phyloP scores from a whole-genome alignment of 805 yeast genomes.

The Hanseniaspora lachancei region DNA sequence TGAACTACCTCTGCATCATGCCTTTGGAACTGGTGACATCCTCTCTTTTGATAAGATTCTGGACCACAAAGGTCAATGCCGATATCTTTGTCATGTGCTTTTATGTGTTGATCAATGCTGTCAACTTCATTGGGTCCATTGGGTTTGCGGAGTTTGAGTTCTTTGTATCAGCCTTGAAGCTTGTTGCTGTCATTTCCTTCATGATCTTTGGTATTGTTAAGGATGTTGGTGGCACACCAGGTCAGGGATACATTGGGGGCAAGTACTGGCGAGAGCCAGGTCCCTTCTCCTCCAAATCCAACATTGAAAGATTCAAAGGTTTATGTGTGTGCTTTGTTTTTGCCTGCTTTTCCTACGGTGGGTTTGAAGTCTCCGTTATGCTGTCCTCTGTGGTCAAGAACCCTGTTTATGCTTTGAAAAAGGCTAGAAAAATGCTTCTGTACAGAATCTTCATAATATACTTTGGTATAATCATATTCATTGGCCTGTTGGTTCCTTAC shows the following conservation, averaged over 20 bases:
- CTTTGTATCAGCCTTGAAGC: conserved; percentile 35
- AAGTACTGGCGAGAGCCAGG: conserved; percentile 37
- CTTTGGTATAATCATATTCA: conserved; percentile 42
- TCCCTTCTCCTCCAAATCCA: conserved; percentile 34
- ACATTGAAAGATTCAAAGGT: conserved; percentile 38
- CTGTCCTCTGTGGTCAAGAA: conserved; percentile 67
- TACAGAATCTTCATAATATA: conserved; percentile 70
- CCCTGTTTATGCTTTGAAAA: conserved; percentile 55
- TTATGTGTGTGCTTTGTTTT: conserved; percentile 60
- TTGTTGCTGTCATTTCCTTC: conserved; percentile 37
- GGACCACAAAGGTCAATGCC: conserved; percentile 40
- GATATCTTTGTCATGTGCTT: conserved; percentile 52
- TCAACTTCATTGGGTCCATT: conserved; percentile 41
- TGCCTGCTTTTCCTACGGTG: conserved; percentile 67
- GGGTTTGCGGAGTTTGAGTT: conserved; percentile 49
- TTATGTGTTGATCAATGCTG: conserved; percentile 34
- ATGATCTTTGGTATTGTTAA: conserved; percentile 36
- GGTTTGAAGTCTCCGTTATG: conserved; percentile 60
- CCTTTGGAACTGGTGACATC: conserved; percentile 52
- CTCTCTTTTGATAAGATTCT: conserved; percentile 42
- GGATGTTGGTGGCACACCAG: conserved; percentile 44
- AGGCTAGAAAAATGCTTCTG: conserved; percentile 68
- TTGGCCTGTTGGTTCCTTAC: conserved; percentile 59
- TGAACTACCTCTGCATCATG: conserved; percentile 44
- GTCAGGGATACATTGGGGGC: conserved; percentile 37